Conservation (phyloP, 179 eudicot species). For the Beta lomatogona region DNA sequence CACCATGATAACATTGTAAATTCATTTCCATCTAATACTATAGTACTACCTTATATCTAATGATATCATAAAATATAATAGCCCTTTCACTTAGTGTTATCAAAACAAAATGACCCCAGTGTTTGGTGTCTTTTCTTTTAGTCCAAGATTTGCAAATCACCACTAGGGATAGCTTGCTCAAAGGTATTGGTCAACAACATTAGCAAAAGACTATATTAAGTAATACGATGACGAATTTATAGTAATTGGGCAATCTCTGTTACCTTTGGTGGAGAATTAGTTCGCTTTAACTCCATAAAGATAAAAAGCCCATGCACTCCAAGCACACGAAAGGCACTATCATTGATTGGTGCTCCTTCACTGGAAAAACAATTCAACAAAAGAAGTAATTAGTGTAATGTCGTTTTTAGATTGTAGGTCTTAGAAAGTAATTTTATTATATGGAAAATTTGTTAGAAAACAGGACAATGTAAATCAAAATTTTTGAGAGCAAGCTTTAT, state of each 20-base stretch:
- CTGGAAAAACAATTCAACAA: not conserved
- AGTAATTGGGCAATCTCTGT: not conserved
- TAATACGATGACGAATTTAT: not conserved
- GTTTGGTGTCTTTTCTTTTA: not conserved
- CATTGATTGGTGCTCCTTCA: not conserved
- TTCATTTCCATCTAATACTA: not conserved
- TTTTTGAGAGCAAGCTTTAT: too few relatives aligned
- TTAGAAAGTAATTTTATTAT: not conserved
- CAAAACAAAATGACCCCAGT: constrained; percentile 2
- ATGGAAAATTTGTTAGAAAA: too few relatives aligned
- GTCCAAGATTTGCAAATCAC: constrained; percentile 10
- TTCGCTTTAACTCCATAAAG: not conserved
- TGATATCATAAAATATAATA: not conserved
- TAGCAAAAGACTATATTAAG: not conserved
- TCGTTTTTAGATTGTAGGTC: not conserved
- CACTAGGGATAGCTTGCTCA: not conserved
- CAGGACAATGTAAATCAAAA: too few relatives aligned
- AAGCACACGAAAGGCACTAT: not conserved
- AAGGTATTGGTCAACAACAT: not conserved
- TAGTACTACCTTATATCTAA: not conserved
- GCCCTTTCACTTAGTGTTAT: not conserved
- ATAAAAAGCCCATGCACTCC: not conserved
- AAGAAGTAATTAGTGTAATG: not conserved
- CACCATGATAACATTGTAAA: not conserved
- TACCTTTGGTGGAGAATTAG: not conserved